These are phyloP conservation scores for Chlamydomonas sp. DNA, from an alignment of 139 green algal genomes.

Conservation along the genomic window DNA sequence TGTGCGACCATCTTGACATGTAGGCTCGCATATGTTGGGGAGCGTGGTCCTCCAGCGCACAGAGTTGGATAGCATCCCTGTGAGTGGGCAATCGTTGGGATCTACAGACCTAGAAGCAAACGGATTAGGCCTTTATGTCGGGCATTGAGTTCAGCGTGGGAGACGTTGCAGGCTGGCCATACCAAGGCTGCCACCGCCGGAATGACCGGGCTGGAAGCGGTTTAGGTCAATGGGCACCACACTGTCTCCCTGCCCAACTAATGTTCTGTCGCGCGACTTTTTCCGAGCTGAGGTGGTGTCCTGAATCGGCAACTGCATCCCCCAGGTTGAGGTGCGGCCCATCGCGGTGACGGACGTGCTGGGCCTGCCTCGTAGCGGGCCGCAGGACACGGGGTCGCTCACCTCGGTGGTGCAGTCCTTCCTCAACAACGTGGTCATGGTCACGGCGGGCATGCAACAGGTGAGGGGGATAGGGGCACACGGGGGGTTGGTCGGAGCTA, in stretches of 20 bases:
- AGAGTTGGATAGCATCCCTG: too few species aligned
- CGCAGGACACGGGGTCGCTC: not conserved
- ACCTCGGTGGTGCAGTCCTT: conserved; percentile 74
- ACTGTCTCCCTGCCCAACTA: not conserved
- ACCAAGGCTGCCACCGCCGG: too few species aligned
- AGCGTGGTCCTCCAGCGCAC: too few species aligned
- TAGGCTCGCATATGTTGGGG: not conserved
- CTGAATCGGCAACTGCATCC: not conserved
- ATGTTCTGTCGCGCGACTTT: not conserved
- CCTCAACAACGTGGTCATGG: conserved; percentile 89
- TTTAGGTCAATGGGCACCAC: too few species aligned
- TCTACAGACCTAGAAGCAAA: too few species aligned
- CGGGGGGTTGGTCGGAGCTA: not conserved
- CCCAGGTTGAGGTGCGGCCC: conserved; percentile 58
- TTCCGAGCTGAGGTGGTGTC: not conserved
- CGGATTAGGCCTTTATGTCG: too few species aligned
- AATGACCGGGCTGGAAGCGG: too few species aligned
- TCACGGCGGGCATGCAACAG: conserved; percentile 49
- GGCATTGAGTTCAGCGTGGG: too few species aligned
- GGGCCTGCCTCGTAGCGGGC: conserved; percentile 52
- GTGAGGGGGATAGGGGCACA: conserved; percentile 7
- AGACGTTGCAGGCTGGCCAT: too few species aligned
- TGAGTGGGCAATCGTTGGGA: too few species aligned
- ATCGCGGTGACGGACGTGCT: conserved; percentile 82
- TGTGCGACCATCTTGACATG: not conserved